Percentiles rank a stretch among this genome's conserved stretches.
phyloP scores from a whole-genome alignment of 257 asterid species.

The Coffea eugenioides region DNA sequence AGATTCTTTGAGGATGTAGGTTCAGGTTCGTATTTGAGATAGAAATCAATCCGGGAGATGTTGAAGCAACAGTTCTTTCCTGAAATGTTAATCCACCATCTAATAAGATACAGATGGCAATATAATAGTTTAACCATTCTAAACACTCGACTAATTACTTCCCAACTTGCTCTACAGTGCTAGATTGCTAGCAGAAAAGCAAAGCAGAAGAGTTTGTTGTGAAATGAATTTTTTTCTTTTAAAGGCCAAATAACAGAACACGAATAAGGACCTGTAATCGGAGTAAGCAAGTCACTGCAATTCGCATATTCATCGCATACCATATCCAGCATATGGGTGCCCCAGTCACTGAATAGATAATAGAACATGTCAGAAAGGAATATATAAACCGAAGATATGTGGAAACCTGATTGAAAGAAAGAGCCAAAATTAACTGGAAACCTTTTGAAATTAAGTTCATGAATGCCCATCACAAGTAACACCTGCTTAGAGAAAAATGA shows the following conservation, averaged over 20 bases:
- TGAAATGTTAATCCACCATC: slow-evolving; percentile 30
- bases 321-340: slow-evolving; percentile 72
- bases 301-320: slow-evolving; percentile 73
- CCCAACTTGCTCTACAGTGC: background rate
- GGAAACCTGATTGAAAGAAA: slow-evolving; percentile 3
- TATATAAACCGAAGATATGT: background rate
- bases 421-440: slow-evolving; percentile 20
- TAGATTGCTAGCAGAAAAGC: background rate
- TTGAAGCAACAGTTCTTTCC: slow-evolving; percentile 96
- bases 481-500: slow-evolving; percentile 39
- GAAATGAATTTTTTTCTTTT: too few species aligned
- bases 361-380: slow-evolving; percentile 22
- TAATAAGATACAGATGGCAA: background rate
- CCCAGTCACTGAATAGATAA: slow-evolving; percentile 48
- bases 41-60: slow-evolving; percentile 67
- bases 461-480: slow-evolving; percentile 77
- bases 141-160: background rate
- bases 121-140: background rate
- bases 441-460: slow-evolving; percentile 93
- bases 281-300: slow-evolving; percentile 62
- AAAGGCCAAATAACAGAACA: background rate
- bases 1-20: slow-evolving; percentile 87
- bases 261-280: slow-evolving; percentile 70
- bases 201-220: background rate
- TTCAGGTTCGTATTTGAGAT: slow-evolving; percentile 90